Evolutionary conservation across 306 rosid species (phyloP), one percentile per base, ranked within the genome.

Genomic region (Trifolium fragiferum): DNA sequence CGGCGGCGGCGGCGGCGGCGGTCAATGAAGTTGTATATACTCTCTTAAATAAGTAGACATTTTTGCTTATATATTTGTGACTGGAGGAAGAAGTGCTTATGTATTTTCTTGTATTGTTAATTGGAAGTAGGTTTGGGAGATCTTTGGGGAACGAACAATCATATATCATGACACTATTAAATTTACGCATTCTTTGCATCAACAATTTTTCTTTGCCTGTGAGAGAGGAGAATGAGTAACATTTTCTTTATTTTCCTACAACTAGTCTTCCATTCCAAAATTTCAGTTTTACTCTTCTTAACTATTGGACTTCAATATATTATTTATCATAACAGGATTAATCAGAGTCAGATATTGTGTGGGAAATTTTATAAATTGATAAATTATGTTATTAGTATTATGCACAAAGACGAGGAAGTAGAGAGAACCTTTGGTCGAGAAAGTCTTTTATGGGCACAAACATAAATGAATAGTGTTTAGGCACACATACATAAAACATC

Each of bases 1-100:
- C n/a, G n/a, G n/a, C n/a, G n/a, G n/a, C n/a, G n/a, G n/a, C n/a
- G n/a, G 50, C 15, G 50, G 89, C 5, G 70, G 87, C n/a, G 70
- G 89, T 75, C 82, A 76, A 68, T 86, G 82, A 85, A 76, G 33
- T 23, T 77, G 76, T 64, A 14, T 46, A 19, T 7, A 59, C 35
- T 59, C 25, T 8, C 12, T 18, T 5, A 50, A 50, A 50, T 3
- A 50, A 1, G 8, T 6, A 7, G 20, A 16, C 21, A n/a, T 16
- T n/a, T 50, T 50, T 50, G 27, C 23, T 0, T 53, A 53, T 53
- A 19, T 19, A 53, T 19, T 19, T 4, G 6, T 18, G 19, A 10
- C 20, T 0, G 9, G 4, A 51, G 58, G 21, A 11, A 51, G 21
- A 11, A 51, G 10, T 37, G 8, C 8, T 18, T 18, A 10, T 7